phyloP scores from a whole-genome alignment of 2,329 filamentous ascomycete species.

The Trichoderma sp. region DNA sequence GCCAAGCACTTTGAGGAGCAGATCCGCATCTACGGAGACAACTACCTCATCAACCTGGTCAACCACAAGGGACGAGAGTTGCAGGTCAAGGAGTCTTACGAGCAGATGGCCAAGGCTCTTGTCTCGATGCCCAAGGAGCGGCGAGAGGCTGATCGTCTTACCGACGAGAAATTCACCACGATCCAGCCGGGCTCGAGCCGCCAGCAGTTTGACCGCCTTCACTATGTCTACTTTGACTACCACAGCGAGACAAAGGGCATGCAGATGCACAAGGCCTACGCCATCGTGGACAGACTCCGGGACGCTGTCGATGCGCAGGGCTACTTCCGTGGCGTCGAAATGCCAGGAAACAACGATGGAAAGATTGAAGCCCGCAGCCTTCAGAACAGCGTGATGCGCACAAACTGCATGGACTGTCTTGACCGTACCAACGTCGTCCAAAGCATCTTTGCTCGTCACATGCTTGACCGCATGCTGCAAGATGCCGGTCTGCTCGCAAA shows the following conservation, averaged over 20 bases:
- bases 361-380: slow-evolving; percentile 75
- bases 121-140: slow-evolving; percentile 66
- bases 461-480: slow-evolving; percentile 81
- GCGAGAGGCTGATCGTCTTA: slow-evolving; percentile 62
- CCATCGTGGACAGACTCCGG: slow-evolving; percentile 78
- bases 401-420: slow-evolving; percentile 99
- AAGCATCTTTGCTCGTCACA: slow-evolving; percentile 90
- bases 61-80: slow-evolving; percentile 93
- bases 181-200: slow-evolving; percentile 63
- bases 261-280: slow-evolving; percentile 85
- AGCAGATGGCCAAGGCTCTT: slow-evolving; percentile 78
- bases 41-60: slow-evolving; percentile 94
- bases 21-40: slow-evolving; percentile 89
- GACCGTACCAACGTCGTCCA: slow-evolving; percentile 98
- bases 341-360: slow-evolving; percentile 67
- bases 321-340: slow-evolving; percentile 91
- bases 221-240: slow-evolving; percentile 98
- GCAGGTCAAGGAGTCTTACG: slow-evolving; percentile 88
- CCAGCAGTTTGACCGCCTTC: slow-evolving; percentile 74
- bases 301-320: slow-evolving; percentile 74
- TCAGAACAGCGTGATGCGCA: slow-evolving; percentile 89
- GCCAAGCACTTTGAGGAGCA: slow-evolving; percentile 90
- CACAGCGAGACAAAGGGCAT: slow-evolving; percentile 96
- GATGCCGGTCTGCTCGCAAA: slow-evolving; percentile 76
- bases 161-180: slow-evolving; percentile 76